Evolutionary conservation across 306 rosid genomes (phyloP).

Genomic region (Arachis stenosperma): DNA sequence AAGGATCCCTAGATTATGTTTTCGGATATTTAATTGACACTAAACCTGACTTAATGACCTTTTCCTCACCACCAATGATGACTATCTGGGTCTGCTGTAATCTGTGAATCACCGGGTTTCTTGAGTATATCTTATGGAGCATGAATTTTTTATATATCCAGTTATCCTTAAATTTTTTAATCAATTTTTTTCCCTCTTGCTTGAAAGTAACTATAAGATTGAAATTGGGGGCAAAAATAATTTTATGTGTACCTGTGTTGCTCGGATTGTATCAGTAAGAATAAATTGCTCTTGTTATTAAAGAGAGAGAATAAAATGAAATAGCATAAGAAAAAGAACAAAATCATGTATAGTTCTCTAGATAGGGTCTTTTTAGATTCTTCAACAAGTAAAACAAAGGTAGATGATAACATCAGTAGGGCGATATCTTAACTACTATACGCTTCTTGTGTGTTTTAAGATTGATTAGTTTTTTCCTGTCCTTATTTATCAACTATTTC

Average conservation of each 20-base stretch:
- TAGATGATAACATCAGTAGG: background rate
- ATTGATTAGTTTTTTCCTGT: background rate
- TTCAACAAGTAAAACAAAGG: background rate
- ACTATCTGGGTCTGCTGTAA: background rate
- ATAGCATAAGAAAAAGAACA: too few species aligned
- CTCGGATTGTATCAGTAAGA: background rate
- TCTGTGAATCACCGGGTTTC: conserved; percentile 8
- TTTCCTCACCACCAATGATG: background rate
- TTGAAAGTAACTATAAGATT: background rate
- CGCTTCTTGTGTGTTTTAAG: background rate
- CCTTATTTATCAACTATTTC: background rate
- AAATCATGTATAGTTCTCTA: conserved; percentile 7
- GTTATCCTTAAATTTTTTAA: background rate
- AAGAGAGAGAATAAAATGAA: too few species aligned
- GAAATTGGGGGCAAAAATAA: background rate
- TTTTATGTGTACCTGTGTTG: background rate
- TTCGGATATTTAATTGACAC: background rate
- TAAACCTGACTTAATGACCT: background rate
- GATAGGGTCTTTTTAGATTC: background rate
- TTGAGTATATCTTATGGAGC: conserved; percentile 9
- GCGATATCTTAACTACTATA: background rate
- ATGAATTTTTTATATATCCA: background rate
- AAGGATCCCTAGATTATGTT: background rate
- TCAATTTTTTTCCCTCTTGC: background rate
- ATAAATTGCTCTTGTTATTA: background rate